A percentile compares a stretch with the other conserved stretches of the same genome.
Evolutionary conservation across 192 early-diverging fungal species (phyloP).

Genomic region (Rhizophagus clarus): DNA sequence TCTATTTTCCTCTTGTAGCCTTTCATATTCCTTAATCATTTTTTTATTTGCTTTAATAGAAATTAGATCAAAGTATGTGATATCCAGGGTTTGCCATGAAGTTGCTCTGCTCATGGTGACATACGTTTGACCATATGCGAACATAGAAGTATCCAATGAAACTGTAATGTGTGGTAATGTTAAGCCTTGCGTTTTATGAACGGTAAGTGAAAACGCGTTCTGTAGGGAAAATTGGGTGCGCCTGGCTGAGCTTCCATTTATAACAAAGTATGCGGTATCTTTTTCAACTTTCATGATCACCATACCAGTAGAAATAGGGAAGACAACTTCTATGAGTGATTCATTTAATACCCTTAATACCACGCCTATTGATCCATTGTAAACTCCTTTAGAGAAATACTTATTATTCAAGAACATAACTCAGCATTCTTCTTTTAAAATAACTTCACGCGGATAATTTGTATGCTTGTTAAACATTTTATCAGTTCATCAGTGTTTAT

Average conservation of each 20-base stretch:
- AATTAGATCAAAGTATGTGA: neutral
- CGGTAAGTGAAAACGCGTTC: conserved; percentile 22
- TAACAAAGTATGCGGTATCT: neutral
- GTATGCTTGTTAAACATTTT: neutral
- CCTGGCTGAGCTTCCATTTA: neutral
- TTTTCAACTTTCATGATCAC: neutral
- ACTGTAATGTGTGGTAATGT: neutral
- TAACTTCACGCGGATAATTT: neutral
- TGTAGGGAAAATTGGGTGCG: conserved; percentile 3
- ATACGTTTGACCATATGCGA: neutral
- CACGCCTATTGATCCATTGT: conserved; percentile 1
- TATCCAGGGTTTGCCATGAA: neutral
- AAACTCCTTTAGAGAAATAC: neutral
- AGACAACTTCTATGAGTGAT: neutral
- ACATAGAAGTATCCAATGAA: neutral
- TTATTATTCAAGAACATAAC: neutral
- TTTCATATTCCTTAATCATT: neutral
- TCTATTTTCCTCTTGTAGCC: neutral
- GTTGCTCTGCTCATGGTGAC: neutral
- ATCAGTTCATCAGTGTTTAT: too few relatives aligned
- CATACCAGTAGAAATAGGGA: neutral
- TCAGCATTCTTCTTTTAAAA: neutral
- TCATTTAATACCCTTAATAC: neutral
- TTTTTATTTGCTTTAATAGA: neutral
- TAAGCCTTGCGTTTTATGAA: conserved; percentile 21